These are phyloP conservation scores for Triticum urartu DNA, from an alignment of 176 grass and related monocot genomes.

Conservation along the genomic window DNA sequence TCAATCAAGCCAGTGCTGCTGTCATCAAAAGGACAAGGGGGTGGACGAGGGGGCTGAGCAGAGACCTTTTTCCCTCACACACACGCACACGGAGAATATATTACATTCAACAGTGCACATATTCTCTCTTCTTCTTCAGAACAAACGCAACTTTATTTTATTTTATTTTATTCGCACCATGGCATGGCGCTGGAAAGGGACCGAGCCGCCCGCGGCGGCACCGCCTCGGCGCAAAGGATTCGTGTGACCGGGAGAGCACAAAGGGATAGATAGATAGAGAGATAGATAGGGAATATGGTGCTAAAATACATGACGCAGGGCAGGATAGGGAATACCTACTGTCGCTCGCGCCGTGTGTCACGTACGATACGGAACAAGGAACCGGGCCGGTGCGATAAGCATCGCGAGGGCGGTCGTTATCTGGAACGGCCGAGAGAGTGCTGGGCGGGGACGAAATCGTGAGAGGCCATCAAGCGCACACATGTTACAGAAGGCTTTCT, in stretches of 20 bases:
- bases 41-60: not conserved
- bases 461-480: not conserved
- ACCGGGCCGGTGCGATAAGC: not conserved
- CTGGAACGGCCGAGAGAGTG: not conserved
- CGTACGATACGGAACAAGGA: not conserved
- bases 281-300: not conserved
- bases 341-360: not conserved
- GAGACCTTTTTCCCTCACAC: not conserved
- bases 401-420: not conserved
- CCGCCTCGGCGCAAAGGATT: not conserved
- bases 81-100: not conserved
- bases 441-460: not conserved
- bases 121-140: not conserved
- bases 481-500: not conserved
- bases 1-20: conserved; percentile 21
- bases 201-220: not conserved
- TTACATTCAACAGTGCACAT: not conserved
- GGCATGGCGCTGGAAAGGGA: not conserved
- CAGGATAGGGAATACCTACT: not conserved
- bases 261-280: not conserved
- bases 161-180: not conserved
- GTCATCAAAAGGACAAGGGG: conserved; percentile 8
- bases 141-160: conserved; percentile 28
- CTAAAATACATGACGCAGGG: not conserved
- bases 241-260: not conserved